Conservation (phyloP, 2,329 filamentous ascomycete genomes). For the Fusarium sp. region DNA sequence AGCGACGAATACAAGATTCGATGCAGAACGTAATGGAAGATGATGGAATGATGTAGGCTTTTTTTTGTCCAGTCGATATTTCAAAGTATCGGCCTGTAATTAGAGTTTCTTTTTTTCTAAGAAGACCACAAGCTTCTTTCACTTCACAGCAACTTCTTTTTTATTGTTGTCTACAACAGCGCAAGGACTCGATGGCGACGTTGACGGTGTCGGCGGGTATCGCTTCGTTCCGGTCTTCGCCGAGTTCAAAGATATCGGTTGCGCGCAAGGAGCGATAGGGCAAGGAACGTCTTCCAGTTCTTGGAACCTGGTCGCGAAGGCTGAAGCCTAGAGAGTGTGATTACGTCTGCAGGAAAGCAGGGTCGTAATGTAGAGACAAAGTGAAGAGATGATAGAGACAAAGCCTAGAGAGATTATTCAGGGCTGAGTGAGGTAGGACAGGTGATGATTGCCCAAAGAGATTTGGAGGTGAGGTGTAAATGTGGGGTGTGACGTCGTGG, state of each 20-base stretch:
- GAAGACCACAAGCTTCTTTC: conserved; percentile 43
- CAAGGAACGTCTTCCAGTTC: conserved; percentile 62
- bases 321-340: conserved; percentile 45
- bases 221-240: conserved; percentile 54
- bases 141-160: conserved; percentile 52
- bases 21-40: conserved; percentile 37
- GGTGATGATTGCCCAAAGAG: conserved; percentile 41
- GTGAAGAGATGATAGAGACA: conserved; percentile 25
- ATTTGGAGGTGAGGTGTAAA: conserved; percentile 29
- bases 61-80: conserved; percentile 5
- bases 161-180: conserved; percentile 57
- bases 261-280: conserved; percentile 51
- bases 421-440: conserved; percentile 36
- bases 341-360: conserved; percentile 35
- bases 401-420: conserved; percentile 26
- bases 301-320: conserved; percentile 50
- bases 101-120: conserved; percentile 20
- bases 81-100: conserved; percentile 32
- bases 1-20: conserved; percentile 40
- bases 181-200: conserved; percentile 52
- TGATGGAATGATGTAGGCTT: conserved; percentile 11
- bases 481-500: conserved; percentile 54
- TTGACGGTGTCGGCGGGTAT: conserved; percentile 52
- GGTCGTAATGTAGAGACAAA: conserved; percentile 34
- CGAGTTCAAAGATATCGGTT: conserved; percentile 53